Conservation (phyloP, 371 early-diverging fungal genomes). For the Capniomyces stellatus region DNA sequence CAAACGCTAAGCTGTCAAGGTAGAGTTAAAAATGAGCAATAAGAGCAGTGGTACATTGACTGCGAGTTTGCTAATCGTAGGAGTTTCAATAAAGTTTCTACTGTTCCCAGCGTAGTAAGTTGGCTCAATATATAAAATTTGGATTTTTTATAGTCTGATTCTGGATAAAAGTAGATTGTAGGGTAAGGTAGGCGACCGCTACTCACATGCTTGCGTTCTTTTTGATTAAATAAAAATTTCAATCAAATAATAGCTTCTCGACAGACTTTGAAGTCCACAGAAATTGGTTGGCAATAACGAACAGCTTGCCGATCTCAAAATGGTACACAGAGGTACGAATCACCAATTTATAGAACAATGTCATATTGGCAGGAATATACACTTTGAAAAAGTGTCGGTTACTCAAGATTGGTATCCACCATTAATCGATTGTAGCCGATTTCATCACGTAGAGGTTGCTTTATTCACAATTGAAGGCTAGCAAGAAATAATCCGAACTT, state of each 20-base stretch:
- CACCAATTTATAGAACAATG: no score
- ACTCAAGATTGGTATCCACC: no score
- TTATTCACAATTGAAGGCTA: no score
- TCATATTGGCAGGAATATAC: no score
- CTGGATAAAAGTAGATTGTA: no score
- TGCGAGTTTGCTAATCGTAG: slow-evolving; percentile 11
- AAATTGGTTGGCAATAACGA: slow-evolving; percentile 93
- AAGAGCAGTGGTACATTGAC: neutral
- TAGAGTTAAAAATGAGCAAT: neutral
- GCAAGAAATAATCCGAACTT: no score
- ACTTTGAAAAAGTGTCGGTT: no score
- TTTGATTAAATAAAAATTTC: neutral
- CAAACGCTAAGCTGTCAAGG: no score
- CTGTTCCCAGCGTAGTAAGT: slow-evolving; percentile 57
- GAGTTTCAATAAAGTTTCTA: slow-evolving; percentile 34
- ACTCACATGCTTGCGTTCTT: no score
- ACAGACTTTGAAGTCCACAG: slow-evolving; percentile 98
- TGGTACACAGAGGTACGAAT: slow-evolving; percentile 89
- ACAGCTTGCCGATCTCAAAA: slow-evolving; percentile 48
- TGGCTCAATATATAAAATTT: neutral
- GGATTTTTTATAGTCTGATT: neutral
- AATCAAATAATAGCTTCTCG: slow-evolving; percentile 39
- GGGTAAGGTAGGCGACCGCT: no score
- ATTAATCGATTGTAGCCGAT: no score
- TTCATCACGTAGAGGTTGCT: no score